Percentiles rank a stretch among this genome's conserved stretches.
These are phyloP conservation scores for Acer campestre DNA, from an alignment of 345 rosid species.

Conservation along the genomic window DNA sequence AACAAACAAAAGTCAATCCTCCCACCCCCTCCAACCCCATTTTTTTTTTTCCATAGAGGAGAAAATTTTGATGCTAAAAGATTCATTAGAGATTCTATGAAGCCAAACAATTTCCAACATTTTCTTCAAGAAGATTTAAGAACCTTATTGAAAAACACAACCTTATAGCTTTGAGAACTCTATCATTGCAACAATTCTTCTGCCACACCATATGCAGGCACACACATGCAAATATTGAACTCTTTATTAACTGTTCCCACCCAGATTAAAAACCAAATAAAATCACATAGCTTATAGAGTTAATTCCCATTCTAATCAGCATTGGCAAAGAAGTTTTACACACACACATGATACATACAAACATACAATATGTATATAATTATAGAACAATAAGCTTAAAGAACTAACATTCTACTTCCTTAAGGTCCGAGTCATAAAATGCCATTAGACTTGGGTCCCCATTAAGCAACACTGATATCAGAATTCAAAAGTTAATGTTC, in stretches of 20 bases:
- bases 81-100: neutral
- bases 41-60: neutral
- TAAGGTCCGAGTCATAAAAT: neutral
- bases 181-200: neutral
- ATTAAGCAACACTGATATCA: neutral
- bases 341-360: neutral
- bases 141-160: neutral
- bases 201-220: too few species aligned
- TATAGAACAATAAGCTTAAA: neutral
- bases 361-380: neutral
- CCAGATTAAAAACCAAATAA: neutral
- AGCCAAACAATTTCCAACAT: neutral
- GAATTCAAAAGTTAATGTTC: neutral
- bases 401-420: neutral
- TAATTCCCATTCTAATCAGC: neutral
- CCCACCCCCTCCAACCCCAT: neutral
- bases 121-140: neutral
- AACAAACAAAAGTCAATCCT: neutral
- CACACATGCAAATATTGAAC: neutral
- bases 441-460: neutral
- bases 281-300: neutral
- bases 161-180: neutral
- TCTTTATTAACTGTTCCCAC: neutral
- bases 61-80: neutral
- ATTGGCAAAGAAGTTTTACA: neutral